These are phyloP conservation scores for Paracorniculantispora psalliotae DNA, from an alignment of 2,329 filamentous ascomycete species.

Conservation along the genomic window DNA sequence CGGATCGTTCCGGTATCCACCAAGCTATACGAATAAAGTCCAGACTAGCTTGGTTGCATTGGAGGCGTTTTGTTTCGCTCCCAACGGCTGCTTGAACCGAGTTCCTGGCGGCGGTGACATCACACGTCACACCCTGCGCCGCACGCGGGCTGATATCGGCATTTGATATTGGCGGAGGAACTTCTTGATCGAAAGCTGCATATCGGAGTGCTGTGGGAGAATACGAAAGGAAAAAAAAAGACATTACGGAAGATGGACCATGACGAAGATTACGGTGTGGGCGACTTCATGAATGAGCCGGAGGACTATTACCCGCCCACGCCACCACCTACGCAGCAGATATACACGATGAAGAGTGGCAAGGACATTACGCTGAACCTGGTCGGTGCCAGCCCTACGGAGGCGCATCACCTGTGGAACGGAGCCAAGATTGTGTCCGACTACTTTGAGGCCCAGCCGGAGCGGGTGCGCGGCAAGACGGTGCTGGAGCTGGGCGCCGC, in stretches of 20 bases:
- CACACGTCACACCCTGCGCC: background rate
- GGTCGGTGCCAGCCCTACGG: slow-evolving; percentile 82
- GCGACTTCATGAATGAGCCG: slow-evolving; percentile 72
- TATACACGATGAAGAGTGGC: slow-evolving; percentile 65
- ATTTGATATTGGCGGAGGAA: background rate
- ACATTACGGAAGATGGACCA: slow-evolving; percentile 15
- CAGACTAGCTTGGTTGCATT: background rate
- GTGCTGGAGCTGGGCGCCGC: slow-evolving; percentile 87
- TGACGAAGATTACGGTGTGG: slow-evolving; percentile 33
- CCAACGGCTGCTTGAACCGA: background rate
- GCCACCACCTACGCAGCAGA: slow-evolving; percentile 67
- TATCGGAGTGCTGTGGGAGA: background rate
- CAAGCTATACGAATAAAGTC: background rate
- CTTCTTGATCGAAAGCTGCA: background rate
- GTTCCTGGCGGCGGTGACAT: background rate
- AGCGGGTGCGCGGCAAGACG: slow-evolving; percentile 59
- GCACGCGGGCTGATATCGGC: background rate
- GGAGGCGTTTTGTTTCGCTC: background rate
- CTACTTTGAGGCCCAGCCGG: slow-evolving; percentile 69
- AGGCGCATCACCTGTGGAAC: slow-evolving; percentile 91
- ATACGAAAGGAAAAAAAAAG: background rate
- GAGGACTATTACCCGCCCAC: slow-evolving; percentile 74
- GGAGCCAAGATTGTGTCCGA: slow-evolving; percentile 72
- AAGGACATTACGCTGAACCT: slow-evolving; percentile 65
- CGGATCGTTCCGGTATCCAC: slow-evolving; percentile 1